A percentile compares a stretch with the other conserved stretches of the same genome.
Evolutionary conservation across 1,139 yeast genomes (phyloP).

Genomic region (Geotrichum aggregatum): DNA sequence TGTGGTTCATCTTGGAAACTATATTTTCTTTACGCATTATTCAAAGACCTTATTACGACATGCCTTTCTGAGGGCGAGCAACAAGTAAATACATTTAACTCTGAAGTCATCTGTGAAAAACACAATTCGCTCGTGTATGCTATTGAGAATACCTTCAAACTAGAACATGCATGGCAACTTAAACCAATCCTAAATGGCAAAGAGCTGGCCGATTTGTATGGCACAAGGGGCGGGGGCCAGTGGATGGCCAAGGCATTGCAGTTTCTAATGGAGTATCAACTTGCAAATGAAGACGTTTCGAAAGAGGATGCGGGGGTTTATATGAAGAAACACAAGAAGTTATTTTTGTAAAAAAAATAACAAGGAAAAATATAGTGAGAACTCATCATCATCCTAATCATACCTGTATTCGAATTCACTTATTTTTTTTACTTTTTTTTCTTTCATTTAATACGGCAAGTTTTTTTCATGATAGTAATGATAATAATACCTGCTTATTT

Average conservation of each 20-base stretch:
- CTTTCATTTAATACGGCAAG: too few relatives aligned
- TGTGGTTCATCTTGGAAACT: slow-evolving; percentile 53
- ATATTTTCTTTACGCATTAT: slow-evolving; percentile 36
- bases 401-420: too few relatives aligned
- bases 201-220: slow-evolving; percentile 48
- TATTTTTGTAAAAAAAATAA: slow-evolving; percentile 13
- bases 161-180: slow-evolving; percentile 36
- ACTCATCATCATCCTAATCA: too few relatives aligned
- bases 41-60: slow-evolving; percentile 37
- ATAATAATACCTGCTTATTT: too few relatives aligned
- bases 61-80: too few relatives aligned
- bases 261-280: slow-evolving; percentile 63
- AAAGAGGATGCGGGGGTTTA: slow-evolving; percentile 47
- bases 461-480: too few relatives aligned
- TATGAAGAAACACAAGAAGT: slow-evolving; percentile 18
- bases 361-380: too few relatives aligned
- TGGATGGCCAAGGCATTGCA: slow-evolving; percentile 65
- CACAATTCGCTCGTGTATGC: too few relatives aligned
- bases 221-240: slow-evolving; percentile 72
- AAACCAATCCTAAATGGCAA: slow-evolving; percentile 52
- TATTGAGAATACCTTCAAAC: too few relatives aligned
- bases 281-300: slow-evolving; percentile 58
- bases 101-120: too few relatives aligned
- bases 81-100: too few relatives aligned
- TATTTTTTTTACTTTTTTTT: too few relatives aligned